Evolutionary conservation across 352 stramenopile genomes (phyloP).

Genomic region (Pseudoperonospora humuli): DNA sequence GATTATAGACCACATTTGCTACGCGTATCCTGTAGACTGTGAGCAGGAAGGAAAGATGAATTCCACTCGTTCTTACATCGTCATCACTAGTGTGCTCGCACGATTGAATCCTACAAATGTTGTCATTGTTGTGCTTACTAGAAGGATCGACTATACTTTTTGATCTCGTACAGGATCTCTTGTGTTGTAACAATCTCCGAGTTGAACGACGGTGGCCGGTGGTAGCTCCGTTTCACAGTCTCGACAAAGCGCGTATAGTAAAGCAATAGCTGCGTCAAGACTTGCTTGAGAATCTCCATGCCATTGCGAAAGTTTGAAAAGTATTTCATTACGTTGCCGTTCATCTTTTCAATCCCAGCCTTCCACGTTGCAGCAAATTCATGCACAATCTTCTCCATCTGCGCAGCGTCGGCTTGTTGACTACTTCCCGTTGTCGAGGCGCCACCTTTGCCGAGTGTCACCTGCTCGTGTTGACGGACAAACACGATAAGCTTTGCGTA

Average conservation of each 20-base stretch:
- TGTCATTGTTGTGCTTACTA: slow-evolving; percentile 27
- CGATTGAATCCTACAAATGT: slow-evolving; percentile 16
- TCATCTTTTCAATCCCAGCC: slow-evolving; percentile 94
- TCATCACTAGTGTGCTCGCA: slow-evolving; percentile 1
- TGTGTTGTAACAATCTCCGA: slow-evolving; percentile 93
- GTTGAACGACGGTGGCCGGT: slow-evolving; percentile 72
- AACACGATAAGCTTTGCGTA: slow-evolving; percentile 97
- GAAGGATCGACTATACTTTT: slow-evolving; percentile 94
- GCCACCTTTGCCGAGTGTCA: slow-evolving; percentile 35
- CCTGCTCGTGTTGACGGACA: slow-evolving; percentile 91
- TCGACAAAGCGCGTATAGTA: slow-evolving; percentile 99
- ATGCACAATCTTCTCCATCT: slow-evolving; percentile 91
- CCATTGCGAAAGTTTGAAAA: slow-evolving; percentile 98
- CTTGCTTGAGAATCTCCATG: slow-evolving; percentile 99
- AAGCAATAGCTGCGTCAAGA: slow-evolving; percentile 95
- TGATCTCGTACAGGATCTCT: slow-evolving; percentile 97
- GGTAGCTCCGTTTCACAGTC: slow-evolving; percentile 91
- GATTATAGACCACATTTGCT: slow-evolving; percentile 12
- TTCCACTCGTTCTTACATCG: slow-evolving; percentile 8
- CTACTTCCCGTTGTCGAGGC: slow-evolving; percentile 7
- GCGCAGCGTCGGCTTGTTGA: slow-evolving; percentile 72
- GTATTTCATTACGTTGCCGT: slow-evolving; percentile 95
- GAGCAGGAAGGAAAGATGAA: slow-evolving; percentile 5
- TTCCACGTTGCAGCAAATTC: slow-evolving; percentile 97
- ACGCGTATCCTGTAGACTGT: slow-evolving; percentile 1